phyloP scores from a whole-genome alignment of 176 grass and related monocot genomes.

The bread wheat (Triticum aestivum) region DNA sequence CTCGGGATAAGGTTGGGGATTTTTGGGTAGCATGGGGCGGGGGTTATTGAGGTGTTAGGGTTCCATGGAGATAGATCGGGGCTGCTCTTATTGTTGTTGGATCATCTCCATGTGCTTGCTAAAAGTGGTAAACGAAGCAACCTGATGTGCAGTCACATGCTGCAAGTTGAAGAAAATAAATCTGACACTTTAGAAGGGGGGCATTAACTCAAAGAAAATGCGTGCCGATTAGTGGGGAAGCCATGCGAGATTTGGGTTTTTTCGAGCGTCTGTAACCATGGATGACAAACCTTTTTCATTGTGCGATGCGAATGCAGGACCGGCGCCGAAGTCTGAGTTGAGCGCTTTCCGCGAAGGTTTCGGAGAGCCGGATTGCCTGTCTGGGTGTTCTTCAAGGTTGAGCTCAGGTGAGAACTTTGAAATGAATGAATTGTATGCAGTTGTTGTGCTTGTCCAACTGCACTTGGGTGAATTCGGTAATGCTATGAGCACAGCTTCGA shows the following conservation, averaged over 20 bases:
- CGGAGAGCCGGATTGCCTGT: background rate
- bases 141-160: background rate
- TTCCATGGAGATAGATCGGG: background rate
- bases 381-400: background rate
- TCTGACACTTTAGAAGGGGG: background rate
- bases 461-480: background rate
- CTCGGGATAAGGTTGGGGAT: background rate
- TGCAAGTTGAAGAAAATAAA: background rate
- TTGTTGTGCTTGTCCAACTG: background rate
- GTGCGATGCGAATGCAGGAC: slow-evolving; percentile 2
- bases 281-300: background rate
- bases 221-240: background rate
- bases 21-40: background rate
- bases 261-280: background rate
- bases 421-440: background rate
- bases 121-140: background rate
- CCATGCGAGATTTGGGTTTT: background rate
- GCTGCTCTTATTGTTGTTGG: background rate
- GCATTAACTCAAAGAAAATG: background rate
- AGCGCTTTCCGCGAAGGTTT: background rate
- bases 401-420: background rate
- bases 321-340: background rate
- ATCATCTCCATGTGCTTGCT: background rate
- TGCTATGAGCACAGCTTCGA: background rate
- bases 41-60: background rate